A percentile compares a stretch with the other conserved stretches of the same genome.
phyloP scores from a whole-genome alignment of 805 yeast species.

The Candida cerambycidarum region DNA sequence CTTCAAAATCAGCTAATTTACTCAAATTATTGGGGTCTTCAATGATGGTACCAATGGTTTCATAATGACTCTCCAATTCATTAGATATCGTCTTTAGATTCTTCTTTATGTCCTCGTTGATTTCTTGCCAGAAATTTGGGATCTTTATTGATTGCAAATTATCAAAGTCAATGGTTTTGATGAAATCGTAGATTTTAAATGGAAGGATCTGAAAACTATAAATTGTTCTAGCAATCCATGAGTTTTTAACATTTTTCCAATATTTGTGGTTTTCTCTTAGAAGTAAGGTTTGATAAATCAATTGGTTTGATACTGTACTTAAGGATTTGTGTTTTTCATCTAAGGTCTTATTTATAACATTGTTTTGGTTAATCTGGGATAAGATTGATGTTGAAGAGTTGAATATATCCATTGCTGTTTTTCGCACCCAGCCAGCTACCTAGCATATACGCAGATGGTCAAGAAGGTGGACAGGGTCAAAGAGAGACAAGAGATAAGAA shows the following conservation, averaged over 20 bases:
- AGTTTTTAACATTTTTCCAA: slow-evolving; percentile 31
- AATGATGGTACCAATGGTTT: slow-evolving; percentile 13
- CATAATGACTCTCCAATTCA: slow-evolving; percentile 22
- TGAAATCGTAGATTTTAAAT: slow-evolving; percentile 18
- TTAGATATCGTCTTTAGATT: slow-evolving; percentile 21
- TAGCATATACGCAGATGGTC: no score
- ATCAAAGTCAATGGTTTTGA: not conserved
- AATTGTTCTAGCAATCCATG: slow-evolving; percentile 24
- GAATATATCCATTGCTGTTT: slow-evolving; percentile 16
- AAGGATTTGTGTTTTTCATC: not conserved
- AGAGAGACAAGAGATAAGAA: no score
- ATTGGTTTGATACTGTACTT: slow-evolving; percentile 26
- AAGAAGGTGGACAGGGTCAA: no score
- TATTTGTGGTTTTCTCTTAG: slow-evolving; percentile 33
- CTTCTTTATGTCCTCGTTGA: slow-evolving; percentile 26
- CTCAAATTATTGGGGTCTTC: slow-evolving; percentile 9
- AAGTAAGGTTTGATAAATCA: slow-evolving; percentile 34
- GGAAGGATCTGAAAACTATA: slow-evolving; percentile 40
- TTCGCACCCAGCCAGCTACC: slow-evolving; percentile 6
- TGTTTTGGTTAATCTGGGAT: slow-evolving; percentile 27
- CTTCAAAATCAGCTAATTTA: not conserved
- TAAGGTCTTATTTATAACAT: slow-evolving; percentile 15
- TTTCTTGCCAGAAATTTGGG: slow-evolving; percentile 14
- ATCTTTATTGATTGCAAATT: not conserved
- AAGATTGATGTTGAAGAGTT: slow-evolving; percentile 11